Conservation (phyloP, 306 rosid genomes). For the Oxytropis ochrocephala region DNA sequence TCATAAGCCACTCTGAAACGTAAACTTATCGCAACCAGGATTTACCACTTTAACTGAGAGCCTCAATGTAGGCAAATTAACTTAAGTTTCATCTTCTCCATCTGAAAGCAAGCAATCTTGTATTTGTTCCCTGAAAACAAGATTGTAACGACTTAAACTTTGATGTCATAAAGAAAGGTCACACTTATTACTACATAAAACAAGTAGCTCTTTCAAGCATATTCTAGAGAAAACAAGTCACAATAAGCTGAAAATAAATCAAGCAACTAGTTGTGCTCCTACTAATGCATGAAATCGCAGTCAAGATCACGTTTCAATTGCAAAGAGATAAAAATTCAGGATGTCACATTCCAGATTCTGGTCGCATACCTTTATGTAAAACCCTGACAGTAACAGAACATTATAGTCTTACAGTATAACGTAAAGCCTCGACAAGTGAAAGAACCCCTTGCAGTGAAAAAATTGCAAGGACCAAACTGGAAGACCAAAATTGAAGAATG, state of each 20-base stretch:
- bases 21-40: background rate
- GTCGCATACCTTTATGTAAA: no score
- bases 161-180: slow-evolving; percentile 1
- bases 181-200: background rate
- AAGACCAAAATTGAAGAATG: background rate
- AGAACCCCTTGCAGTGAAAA: background rate
- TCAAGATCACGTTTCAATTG: no score
- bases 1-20: background rate
- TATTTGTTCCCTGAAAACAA: slow-evolving; percentile 72
- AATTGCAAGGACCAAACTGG: background rate
- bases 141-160: background rate
- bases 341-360: no score
- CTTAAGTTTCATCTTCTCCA: slow-evolving; percentile 54
- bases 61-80: background rate
- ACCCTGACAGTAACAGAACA: background rate
- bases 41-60: background rate
- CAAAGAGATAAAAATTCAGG: no score
- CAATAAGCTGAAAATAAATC: background rate
- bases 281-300: background rate
- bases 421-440: background rate
- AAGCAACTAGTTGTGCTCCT: background rate
- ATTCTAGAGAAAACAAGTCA: background rate
- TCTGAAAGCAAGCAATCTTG: slow-evolving; percentile 82
- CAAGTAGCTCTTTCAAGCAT: background rate
- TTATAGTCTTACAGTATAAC: background rate